Evolutionary conservation across 306 rosid genomes (phyloP).

Genomic region (Sophora flavescens): DNA sequence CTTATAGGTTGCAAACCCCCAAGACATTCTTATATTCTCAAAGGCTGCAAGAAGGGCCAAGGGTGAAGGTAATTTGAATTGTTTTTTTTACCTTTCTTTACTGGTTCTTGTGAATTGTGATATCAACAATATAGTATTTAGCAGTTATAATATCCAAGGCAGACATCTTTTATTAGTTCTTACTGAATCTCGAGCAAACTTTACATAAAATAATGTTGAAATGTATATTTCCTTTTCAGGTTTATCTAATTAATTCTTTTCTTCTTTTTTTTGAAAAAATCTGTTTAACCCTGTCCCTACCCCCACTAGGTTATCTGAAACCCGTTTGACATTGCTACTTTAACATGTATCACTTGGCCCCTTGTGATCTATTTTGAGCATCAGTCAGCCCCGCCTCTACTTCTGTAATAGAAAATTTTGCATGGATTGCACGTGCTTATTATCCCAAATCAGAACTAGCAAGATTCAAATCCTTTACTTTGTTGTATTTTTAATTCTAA

Average conservation of each 20-base stretch:
- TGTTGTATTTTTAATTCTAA: neutral
- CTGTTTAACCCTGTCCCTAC: neutral
- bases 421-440: neutral
- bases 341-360: slow-evolving; percentile 2
- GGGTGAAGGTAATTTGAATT: slow-evolving; percentile 65
- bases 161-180: slow-evolving; percentile 33
- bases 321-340: slow-evolving; percentile 21
- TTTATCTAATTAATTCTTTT: slow-evolving; percentile 26
- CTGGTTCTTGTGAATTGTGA: slow-evolving; percentile 33
- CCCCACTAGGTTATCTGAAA: neutral
- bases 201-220: neutral
- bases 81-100: slow-evolving; percentile 34
- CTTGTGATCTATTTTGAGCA: slow-evolving; percentile 26
- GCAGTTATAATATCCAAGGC: slow-evolving; percentile 22
- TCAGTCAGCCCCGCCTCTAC: neutral
- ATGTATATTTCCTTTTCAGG: slow-evolving; percentile 23
- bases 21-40: slow-evolving; percentile 96
- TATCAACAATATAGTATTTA: slow-evolving; percentile 24
- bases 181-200: neutral
- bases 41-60: slow-evolving; percentile 82
- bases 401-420: neutral
- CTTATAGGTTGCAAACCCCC: slow-evolving; percentile 95
- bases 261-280: neutral
- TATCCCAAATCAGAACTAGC: slow-evolving; percentile 9
- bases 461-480: slow-evolving; percentile 6